phyloP scores from a whole-genome alignment of 2,329 filamentous ascomycete genomes.

The Verticillium alfalfae region DNA sequence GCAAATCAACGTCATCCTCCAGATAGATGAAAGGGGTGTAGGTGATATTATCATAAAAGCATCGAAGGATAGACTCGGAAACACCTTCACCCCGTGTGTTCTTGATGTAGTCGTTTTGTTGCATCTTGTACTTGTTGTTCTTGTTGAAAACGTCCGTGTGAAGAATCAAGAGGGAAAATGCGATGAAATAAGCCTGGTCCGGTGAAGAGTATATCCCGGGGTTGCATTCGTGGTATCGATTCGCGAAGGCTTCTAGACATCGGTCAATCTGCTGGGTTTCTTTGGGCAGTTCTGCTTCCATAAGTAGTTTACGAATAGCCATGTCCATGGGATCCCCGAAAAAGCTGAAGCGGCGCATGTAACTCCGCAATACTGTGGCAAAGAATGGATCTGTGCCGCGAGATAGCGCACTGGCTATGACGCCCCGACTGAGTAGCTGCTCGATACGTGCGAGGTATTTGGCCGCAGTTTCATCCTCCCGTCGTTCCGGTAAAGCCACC shows the following conservation, averaged over 20 bases:
- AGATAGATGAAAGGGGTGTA: slow-evolving; percentile 99
- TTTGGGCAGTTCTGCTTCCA: slow-evolving; percentile 93
- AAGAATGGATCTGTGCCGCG: slow-evolving; percentile 84
- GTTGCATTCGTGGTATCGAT: slow-evolving; percentile 97
- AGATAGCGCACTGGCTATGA: slow-evolving; percentile 79
- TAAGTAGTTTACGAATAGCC: slow-evolving; percentile 89
- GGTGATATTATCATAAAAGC: slow-evolving; percentile 97
- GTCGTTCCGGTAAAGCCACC: slow-evolving; percentile 66
- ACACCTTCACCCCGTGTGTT: slow-evolving; percentile 90
- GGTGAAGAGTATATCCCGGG: slow-evolving; percentile 87
- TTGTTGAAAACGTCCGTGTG: slow-evolving; percentile 99
- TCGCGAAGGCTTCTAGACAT: slow-evolving; percentile 88
- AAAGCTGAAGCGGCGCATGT: slow-evolving; percentile 92
- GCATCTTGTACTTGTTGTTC: slow-evolving; percentile 99
- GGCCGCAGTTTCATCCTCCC: slow-evolving; percentile 84
- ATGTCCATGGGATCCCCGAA: slow-evolving; percentile 98
- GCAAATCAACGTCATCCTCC: slow-evolving; percentile 82
- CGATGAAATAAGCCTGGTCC: slow-evolving; percentile 97
- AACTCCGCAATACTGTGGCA: slow-evolving; percentile 78
- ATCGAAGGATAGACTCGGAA: slow-evolving; percentile 88
- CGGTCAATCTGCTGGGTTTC: slow-evolving; percentile 98
- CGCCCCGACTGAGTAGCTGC: slow-evolving; percentile 70
- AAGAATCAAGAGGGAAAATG: slow-evolving; percentile 91
- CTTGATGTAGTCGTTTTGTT: slow-evolving; percentile 89
- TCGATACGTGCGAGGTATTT: slow-evolving; percentile 84